Base-by-base conservation (phyloP, 139 green algal genomes). In the Tetradesmus lagerheimii region DNA sequence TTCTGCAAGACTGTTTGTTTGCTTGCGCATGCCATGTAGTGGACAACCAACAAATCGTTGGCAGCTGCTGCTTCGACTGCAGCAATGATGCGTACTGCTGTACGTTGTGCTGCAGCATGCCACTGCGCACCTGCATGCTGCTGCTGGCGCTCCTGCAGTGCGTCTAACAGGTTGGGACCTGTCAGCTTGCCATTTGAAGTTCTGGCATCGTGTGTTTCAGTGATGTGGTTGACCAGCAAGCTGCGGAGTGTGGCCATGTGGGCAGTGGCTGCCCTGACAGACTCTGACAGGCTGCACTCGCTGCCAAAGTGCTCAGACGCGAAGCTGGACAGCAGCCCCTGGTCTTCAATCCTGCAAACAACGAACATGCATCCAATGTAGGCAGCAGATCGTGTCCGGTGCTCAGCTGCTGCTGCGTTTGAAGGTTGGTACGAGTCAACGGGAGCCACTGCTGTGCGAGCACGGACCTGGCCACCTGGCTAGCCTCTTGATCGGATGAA, bases 221-320 rank as follows among this genome's bases (percentile, higher is more conserved):
- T 50, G 35, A 87, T 87, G 31, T 87, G 81, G n/a, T 34, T 53
- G 37, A 87, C 81, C 50, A 87, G 81, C 81, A 87, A 23, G 50
- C 34, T 77, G 34, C 81, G 50, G 12, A 87, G 62, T 23, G 53
- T 77, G 14, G 81, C 50, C 81, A 87, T 77, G 18, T 87, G 81
- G 16, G 81, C 37, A 34, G 81, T 53, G 27, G 81, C 81, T 38
- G 81, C 80, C 37, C 38, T 35, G 27, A 86, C 80, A 71, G 80
- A 86, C 27, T 86, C 80, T 41, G 80, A 29, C 34, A 86, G 27
- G 80, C 80, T 86, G 47, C 45, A 86, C n/a, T 86, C 45, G 45
- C 80, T 86, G 45, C 80, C 80, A 29, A 75, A 39, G 15, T 86
- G 80, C 47, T 86, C 80, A 43, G 45, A 71, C 29, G 43, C 12